Base-by-base conservation (phyloP, 345 rosid genomes). In the Cardamine occulta region DNA sequence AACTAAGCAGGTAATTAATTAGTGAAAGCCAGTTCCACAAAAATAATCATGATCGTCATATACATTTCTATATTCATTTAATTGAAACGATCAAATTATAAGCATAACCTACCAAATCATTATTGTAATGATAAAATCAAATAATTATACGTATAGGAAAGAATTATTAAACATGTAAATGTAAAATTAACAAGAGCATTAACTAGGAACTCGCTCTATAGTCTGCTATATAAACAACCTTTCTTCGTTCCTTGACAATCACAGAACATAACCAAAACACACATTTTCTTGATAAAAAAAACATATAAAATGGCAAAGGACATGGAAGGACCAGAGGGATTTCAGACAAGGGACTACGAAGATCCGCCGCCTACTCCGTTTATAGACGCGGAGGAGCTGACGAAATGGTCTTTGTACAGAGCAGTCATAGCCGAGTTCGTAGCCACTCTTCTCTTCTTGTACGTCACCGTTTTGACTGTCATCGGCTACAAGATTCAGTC, bases 391-490 rank as follows among this genome's bases (percentile, higher is more conserved):
- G 83, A 79, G 69, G 90, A 88, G 83, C 60, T 88, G 21, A 72
- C 57, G 0, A 32, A 76, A 56, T 88, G 92, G 90, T 86, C 88
- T 7, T 82, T 86, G 6, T 86, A 88, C 61, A 79, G 92, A 77
- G 90, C 88, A 6, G 63, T 83, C 24, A 82, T 86, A 4, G 90
- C 93, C 2, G 92, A 88, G 84, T 88, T 88, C 44, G 72, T 86
- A 24, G 92, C 89, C 37, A 86, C 89, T 6, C 87, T 88, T 35
- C 80, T 88, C 74, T 88, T 88, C 63, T 72, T 88, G n/a, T 88
- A 88, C 56, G 71, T 86, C 39, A 84, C 90, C 5, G 87, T 88
- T 66, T 80, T 86, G 80, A 86, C 90, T 0, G 93, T 88, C 58
- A 86, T 86, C 12, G 90, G 93, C 0, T 81, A 88, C 86, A 83